Conservation (phyloP, 2,329 filamentous ascomycete genomes). For the Albophoma yamanashiensis region DNA sequence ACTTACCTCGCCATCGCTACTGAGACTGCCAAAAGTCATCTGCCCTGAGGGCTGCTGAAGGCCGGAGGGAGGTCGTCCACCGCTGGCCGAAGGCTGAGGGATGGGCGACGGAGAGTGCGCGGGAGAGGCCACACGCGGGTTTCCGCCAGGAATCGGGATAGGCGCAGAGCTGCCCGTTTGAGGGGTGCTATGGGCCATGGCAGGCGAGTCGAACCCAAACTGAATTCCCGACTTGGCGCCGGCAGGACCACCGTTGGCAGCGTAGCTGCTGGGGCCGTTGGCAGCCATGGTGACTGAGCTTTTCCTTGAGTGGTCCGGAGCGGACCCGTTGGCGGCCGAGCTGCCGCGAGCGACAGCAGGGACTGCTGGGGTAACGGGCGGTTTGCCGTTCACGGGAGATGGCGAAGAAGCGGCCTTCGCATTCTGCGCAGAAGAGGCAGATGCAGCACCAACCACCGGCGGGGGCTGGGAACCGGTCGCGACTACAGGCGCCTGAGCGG, state of each 20-base stretch:
- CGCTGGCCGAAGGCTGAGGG: conserved; percentile 73
- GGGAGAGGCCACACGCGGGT: conserved; percentile 69
- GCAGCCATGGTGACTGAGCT: conserved; percentile 86
- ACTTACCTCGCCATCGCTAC: conserved; percentile 71
- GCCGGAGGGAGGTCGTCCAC: conserved; percentile 73
- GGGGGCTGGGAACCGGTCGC: conserved; percentile 45
- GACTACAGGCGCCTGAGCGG: conserved; percentile 48
- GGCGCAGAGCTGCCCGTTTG: conserved; percentile 43
- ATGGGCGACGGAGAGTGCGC: conserved; percentile 87
- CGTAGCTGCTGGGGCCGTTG: conserved; percentile 64
- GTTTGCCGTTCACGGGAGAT: conserved; percentile 79
- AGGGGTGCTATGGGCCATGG: conserved; percentile 56
- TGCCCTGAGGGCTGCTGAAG: conserved; percentile 56
- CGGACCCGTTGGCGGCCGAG: conserved; percentile 56
- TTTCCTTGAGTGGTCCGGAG: conserved; percentile 69
- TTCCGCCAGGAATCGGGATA: conserved; percentile 51
- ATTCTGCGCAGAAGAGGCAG: conserved; percentile 39
- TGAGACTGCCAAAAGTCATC: conserved; percentile 76
- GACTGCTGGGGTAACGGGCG: conserved; percentile 58
- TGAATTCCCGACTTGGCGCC: conserved; percentile 59
- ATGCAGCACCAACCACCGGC: conserved; percentile 44
- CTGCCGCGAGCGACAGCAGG: conserved; percentile 55
- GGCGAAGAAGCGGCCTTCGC: conserved; percentile 56
- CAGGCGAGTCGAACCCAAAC: conserved; percentile 71
- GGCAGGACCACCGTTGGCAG: conserved; percentile 60